A percentile compares a stretch with the other conserved stretches of the same genome.
These are phyloP conservation scores for Epichloe sylvatica DNA, from an alignment of 2,329 filamentous ascomycete genomes.

Conservation along the genomic window DNA sequence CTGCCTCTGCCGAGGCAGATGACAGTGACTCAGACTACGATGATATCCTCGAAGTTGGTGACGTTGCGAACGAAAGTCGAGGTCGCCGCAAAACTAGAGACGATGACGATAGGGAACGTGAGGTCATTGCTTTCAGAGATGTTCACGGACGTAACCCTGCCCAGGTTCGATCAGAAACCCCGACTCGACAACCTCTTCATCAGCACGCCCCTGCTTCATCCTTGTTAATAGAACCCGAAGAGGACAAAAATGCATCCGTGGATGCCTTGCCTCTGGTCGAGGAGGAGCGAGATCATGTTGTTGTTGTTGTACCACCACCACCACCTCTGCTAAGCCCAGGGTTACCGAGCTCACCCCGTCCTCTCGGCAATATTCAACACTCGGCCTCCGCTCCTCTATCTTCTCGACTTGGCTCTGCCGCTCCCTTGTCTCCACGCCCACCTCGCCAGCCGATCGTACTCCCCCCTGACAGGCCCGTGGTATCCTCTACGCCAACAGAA, in stretches of 20 bases:
- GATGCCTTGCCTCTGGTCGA: slow-evolving; percentile 34
- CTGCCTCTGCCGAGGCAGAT: slow-evolving; percentile 35
- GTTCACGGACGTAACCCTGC: slow-evolving; percentile 58
- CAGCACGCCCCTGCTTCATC: neutral
- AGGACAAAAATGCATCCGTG: slow-evolving; percentile 25
- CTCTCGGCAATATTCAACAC: slow-evolving; percentile 33
- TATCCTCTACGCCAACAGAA: slow-evolving; percentile 28
- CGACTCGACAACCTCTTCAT: neutral
- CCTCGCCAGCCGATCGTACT: slow-evolving; percentile 61
- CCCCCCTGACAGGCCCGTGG: slow-evolving; percentile 53
- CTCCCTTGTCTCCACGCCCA: slow-evolving; percentile 57
- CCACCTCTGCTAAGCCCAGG: slow-evolving; percentile 43
- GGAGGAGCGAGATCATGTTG: slow-evolving; percentile 17
- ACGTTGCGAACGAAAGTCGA: slow-evolving; percentile 45
- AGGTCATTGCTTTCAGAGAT: slow-evolving; percentile 51
- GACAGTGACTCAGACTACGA: slow-evolving; percentile 74
- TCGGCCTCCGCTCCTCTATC: slow-evolving; percentile 51
- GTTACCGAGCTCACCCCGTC: slow-evolving; percentile 46
- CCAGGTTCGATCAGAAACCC: slow-evolving; percentile 32
- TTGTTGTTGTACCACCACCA: slow-evolving; percentile 26
- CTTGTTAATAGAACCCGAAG: neutral
- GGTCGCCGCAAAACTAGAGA: slow-evolving; percentile 74
- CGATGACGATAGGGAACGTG: slow-evolving; percentile 70
- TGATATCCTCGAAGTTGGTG: slow-evolving; percentile 56
- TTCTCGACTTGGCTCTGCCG: slow-evolving; percentile 31